Percentiles rank a stretch among this genome's conserved stretches.
Evolutionary conservation across 2,329 filamentous ascomycete genomes (phyloP).

Genomic region (Pyrenophora teres): DNA sequence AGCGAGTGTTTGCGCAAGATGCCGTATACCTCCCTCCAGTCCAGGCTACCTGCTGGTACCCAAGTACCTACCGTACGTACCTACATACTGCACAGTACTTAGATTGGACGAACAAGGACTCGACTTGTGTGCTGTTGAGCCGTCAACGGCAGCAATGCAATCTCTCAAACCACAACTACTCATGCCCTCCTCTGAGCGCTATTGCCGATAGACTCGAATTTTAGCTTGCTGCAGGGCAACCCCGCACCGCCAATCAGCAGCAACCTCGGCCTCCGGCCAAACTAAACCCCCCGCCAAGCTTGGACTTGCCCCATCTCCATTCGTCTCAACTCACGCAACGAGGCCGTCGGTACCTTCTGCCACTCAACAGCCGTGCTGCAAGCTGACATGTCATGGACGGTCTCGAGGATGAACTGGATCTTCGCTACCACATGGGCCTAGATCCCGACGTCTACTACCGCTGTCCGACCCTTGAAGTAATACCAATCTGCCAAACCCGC

Average conservation of each 20-base stretch:
- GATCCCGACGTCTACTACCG: constrained; percentile 42
- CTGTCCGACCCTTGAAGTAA: constrained; percentile 36
- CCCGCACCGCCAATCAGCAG: constrained; percentile 1
- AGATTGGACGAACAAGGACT: no score
- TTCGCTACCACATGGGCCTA: constrained; percentile 35
- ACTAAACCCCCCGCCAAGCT: constrained; percentile 2
- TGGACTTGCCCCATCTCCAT: neutral
- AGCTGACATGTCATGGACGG: constrained; percentile 28
- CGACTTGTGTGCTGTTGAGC: no score
- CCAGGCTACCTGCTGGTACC: no score
- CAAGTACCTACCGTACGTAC: no score
- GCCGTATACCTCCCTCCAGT: no score
- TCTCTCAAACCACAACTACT: no score
- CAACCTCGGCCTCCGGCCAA: neutral
- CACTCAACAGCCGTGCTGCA: constrained; percentile 1
- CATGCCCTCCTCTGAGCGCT: neutral
- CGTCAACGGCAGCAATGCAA: no score
- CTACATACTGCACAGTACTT: no score
- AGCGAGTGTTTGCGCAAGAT: no score
- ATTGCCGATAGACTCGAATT: constrained; percentile 4
- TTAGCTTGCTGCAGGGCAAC: constrained; percentile 10
- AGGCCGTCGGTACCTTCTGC: constrained; percentile 6
- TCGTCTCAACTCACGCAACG: constrained; percentile 5
- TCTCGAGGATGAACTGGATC: constrained; percentile 40
- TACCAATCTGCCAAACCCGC: constrained; percentile 4